Evolutionary conservation across 192 early-diverging fungal species (phyloP), one percentile per base, ranked within the genome.

Genomic region (Linnemannia elongata): DNA sequence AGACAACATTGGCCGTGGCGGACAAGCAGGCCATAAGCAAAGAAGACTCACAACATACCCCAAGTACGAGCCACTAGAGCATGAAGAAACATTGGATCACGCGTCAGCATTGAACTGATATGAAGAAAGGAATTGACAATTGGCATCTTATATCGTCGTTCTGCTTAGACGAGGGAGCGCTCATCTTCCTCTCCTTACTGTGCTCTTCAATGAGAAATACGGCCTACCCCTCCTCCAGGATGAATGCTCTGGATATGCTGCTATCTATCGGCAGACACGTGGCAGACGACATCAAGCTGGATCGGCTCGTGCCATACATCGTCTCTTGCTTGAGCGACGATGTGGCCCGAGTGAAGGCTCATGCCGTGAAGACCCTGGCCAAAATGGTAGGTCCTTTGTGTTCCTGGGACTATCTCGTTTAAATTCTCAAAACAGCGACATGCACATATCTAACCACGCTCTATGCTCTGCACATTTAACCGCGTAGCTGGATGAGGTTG

Each of bases 231-330:
- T 88, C 93, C 0, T 94, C 96, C 38, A 94, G 93, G 73, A 77
- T 97, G 30, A 90, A 92, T 73, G 96, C 93, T 1, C 60, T 97
- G 45, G 96, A 97, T 82, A 92, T 97, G 68, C 82, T 96, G 1
- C 85, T 97, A 0, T 94, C 93, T 4, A 82, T 97, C 13, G 89
- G 90, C 9, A 87, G 93, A 44, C 90, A 95, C 76, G 79, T 97
- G 2, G 80, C 93, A 6, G 96, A 97, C 69, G 93, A 94, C 72
- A 89, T 93, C 41, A 93, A 93, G 55, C 85, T 97, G 15, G 96
- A 97, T 83, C 88, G 96, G 27, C 78, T 96, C 27, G 88, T 97
- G n/a, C 96, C 96, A 42, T 96, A 95, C 84, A 69, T 97, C n/a
- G 91, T 97, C 17, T 81, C 88, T 0, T 79, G 96, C 12, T 72